Percentiles rank a stretch among this genome's conserved stretches.
Evolutionary conservation across 306 rosid genomes (phyloP).

Genomic region (Castanopsis chinensis): DNA sequence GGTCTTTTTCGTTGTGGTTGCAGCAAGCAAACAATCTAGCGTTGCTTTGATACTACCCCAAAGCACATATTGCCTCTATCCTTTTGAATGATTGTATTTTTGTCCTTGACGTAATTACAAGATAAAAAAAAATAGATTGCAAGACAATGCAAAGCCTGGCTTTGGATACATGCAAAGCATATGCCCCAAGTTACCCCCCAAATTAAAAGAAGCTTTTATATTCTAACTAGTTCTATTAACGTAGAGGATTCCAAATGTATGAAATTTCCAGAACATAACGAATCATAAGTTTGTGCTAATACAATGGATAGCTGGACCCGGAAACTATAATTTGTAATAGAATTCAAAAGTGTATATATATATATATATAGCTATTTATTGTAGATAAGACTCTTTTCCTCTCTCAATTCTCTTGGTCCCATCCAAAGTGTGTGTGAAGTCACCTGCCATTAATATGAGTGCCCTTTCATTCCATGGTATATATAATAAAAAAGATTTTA

Average conservation of each 20-base stretch:
- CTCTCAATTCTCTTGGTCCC: background rate
- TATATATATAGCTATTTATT: background rate
- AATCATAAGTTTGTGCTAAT: background rate
- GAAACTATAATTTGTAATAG: background rate
- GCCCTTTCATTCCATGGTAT: background rate
- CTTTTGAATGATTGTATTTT: background rate
- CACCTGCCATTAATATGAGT: background rate
- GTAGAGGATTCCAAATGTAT: background rate
- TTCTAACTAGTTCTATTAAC: background rate
- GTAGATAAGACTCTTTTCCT: background rate
- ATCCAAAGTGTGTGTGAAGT: background rate
- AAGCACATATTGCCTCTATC: background rate
- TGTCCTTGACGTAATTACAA: background rate
- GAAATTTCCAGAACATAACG: background rate
- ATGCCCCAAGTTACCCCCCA: background rate
- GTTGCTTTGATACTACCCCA: background rate
- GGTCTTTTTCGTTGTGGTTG: background rate
- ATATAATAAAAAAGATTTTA: background rate
- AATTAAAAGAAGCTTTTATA: background rate
- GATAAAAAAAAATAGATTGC: background rate
- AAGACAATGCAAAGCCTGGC: background rate
- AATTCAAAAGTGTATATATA: background rate
- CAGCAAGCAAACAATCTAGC: background rate
- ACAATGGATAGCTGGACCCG: background rate
- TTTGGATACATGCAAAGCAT: background rate